Base-by-base conservation (phyloP, 2,329 filamentous ascomycete species). In the Didymella pomorum region DNA sequence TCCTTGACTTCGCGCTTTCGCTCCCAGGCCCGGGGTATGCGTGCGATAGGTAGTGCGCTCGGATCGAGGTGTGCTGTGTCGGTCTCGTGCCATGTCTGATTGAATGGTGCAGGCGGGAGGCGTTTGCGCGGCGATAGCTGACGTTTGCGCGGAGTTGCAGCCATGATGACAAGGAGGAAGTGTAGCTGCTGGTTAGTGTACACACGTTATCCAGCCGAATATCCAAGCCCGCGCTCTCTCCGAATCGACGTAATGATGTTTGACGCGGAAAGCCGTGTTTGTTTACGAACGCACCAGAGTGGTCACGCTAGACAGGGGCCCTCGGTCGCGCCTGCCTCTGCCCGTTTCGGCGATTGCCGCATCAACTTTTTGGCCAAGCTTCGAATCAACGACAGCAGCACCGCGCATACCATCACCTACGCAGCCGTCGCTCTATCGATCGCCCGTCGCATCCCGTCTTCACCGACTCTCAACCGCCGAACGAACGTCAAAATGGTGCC, bases 1-100 rank as follows among this genome's bases (percentile, higher is more conserved):
- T 76, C 74, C 12, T 79, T 79, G 12, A 76, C 76, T 57, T 79
- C 71, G 7, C 80, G 78, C 54, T 76, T 77, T 48, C 82, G 77
- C 54, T 84, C 82, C 81, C 81, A 84, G 45, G 74, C 81, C 45
- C 81, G 79, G 18, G 78, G 79, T 4, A 78, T 72, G 48, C 78
- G 79, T 14, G 76, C 66, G 26, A 81, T 62, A 16, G 78, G 73
- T 4, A 83, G 69, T 29, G 78, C 71, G 39, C 62, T 69, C 10
- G 80, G 79, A 39, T 76, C 72, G 57, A 82, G 74, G 57, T 74
- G 72, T 26, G 77, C 69, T 23, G 76, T 67, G 66, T 82, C 79
- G 62, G 73, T 66, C 52, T 77, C 69, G 65, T 77, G 63, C 80
- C 80, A 82, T 66, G 71, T 68, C 51, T 70, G 69, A 44, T 72